Conservation (phyloP, 805 yeast species). For the Komagataella pseudopastoris region DNA sequence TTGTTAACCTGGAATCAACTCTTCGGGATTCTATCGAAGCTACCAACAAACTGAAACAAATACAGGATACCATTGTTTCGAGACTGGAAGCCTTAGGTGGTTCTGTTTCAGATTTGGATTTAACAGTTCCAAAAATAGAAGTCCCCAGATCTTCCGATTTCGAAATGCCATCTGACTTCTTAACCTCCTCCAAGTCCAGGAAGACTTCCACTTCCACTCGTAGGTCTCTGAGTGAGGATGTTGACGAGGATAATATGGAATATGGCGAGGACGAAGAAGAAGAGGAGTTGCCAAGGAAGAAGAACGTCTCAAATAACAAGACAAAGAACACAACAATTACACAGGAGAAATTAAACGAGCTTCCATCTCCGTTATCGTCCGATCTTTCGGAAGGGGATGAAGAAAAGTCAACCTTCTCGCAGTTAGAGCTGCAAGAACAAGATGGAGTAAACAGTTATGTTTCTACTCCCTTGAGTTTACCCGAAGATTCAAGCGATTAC, state of each 20-base stretch:
- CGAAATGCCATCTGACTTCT: background rate
- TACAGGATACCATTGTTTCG: background rate
- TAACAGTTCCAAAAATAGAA: background rate
- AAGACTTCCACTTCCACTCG: background rate
- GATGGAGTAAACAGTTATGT: background rate
- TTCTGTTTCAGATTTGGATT: constrained; percentile 2
- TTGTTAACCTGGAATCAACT: constrained; percentile 22
- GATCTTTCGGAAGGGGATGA: background rate
- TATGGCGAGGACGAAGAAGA: constrained; percentile 1
- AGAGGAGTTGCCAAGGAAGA: background rate
- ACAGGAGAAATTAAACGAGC: background rate
- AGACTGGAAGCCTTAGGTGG: constrained; percentile 2
- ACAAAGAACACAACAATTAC: background rate
- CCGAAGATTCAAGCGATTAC: background rate
- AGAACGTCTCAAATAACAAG: background rate
- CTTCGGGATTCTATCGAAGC: background rate
- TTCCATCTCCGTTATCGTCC: background rate
- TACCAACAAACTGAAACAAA: background rate
- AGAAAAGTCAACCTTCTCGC: background rate
- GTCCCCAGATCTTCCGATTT: background rate
- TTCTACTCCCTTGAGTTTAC: background rate
- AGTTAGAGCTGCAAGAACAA: background rate
- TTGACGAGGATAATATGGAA: constrained; percentile 1
- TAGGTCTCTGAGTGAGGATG: background rate
- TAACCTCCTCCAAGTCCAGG: background rate